Evolutionary conservation across 2,329 filamentous ascomycete genomes (phyloP), one percentile per base, ranked within the genome.

Genomic region (Aspergillus arachidicola): DNA sequence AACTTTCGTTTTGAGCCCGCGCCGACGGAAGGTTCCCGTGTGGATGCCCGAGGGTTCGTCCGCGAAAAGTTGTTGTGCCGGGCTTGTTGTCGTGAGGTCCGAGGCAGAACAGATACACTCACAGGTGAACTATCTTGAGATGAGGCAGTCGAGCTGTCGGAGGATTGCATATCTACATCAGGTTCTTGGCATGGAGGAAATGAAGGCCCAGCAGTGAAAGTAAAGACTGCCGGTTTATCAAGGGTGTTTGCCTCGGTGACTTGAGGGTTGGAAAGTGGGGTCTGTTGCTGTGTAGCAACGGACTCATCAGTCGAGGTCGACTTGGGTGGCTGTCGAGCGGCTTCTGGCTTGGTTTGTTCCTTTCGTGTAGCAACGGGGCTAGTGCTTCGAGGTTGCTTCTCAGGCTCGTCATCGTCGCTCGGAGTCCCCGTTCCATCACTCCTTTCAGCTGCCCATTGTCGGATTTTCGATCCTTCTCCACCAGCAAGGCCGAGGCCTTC

Each of bases 401-500:
- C 77, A 9, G 61, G 72, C 19, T 83, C 79, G 51, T 84, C 82
- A 59, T 83, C 81, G 46, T 83, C 82, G 23, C 75, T 76, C 43
- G 75, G 71, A 23, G 75, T 67, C n/a, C 71, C 74, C 7, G 71
- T 75, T 58, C 80, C 79, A 67, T 83, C 81, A 62, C 78, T 78
- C 63, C 79, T 76, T 68, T 82, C 80, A 14, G 80, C 82, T 28
- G 81, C 81, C 87, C 87, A 90, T 75, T 87, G 85, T 66, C 87
- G 79, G 64, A 90, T 83, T 69, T 81, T 81, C 84, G 85, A 88
- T 9, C 87, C 92, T 76, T 97, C 94, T 16, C 92, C 92, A 76
- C 95, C 91, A 55, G 85, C 86, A 14, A 95, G 75, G 0, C 92
- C 93, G 60, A 96, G 83, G 67, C 92, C 88, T 73, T 93, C 89